Evolutionary conservation across 441 rosid genomes (phyloP).

Genomic region (Pelargonium citronellum): DNA sequence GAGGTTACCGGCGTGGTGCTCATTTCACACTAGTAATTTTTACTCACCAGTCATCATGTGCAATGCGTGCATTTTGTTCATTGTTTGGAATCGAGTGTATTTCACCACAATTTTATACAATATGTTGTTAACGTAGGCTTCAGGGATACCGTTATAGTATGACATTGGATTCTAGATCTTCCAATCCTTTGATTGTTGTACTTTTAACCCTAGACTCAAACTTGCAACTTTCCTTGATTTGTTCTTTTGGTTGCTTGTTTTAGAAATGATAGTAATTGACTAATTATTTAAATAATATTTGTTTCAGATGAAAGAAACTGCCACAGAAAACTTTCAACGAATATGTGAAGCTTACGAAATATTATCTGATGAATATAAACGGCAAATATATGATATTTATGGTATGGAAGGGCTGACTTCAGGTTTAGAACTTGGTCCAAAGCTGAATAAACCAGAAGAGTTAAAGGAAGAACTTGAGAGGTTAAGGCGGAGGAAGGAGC

Average conservation of each 20-base stretch:
- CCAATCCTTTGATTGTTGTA: too few species aligned
- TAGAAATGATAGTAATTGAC: not conserved
- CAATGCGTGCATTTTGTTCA: too few species aligned
- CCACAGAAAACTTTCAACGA: constrained; percentile 78
- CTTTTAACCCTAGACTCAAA: not conserved
- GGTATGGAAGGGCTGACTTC: constrained; percentile 88
- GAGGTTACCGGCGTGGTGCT: too few species aligned
- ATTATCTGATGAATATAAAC: constrained; percentile 68
- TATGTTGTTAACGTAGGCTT: too few species aligned
- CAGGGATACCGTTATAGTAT: too few species aligned
- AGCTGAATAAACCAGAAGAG: constrained; percentile 72
- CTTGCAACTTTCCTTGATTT: not conserved
- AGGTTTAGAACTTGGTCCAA: constrained; percentile 85
- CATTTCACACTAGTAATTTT: too few species aligned
- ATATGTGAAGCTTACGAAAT: constrained; percentile 88
- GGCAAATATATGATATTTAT: constrained; percentile 80
- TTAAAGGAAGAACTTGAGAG: constrained; percentile 75
- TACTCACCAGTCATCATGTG: too few species aligned
- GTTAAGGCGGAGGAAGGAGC: constrained; percentile 55
- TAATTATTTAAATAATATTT: not conserved
- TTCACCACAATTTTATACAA: too few species aligned
- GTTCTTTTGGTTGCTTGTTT: not conserved
- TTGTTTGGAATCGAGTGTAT: too few species aligned
- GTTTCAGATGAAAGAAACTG: constrained; percentile 80
- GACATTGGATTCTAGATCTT: too few species aligned